Base-by-base conservation (phyloP, 2,329 filamentous ascomycete species). In the Neophaeococcomyces aloes region DNA sequence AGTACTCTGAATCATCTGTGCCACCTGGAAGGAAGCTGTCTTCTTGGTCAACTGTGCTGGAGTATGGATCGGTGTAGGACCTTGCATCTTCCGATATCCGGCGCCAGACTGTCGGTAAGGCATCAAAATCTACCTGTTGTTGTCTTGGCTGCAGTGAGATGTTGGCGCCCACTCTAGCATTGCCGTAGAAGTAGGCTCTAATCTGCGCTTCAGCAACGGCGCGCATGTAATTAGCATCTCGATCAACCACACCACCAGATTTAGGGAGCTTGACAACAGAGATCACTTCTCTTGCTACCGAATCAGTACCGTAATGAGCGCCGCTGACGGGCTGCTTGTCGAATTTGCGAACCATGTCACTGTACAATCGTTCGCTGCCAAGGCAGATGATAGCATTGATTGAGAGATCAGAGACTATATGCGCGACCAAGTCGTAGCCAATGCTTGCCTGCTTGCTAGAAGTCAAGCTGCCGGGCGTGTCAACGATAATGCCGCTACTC, bases 101-200 rank as follows among this genome's bases (percentile, higher is more conserved):
- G 50, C 75, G 78, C 68, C 84, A 94, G 33, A 96, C 74, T 2
- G 77, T 72, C 5, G 39, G 39, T 30, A 95, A 61, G 7, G 79
- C 76, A 46, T 78, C 72, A 59, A 87, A 91, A 49, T 86, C 81
- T 3, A 94, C 77, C 47, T 83, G 82, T 56, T 94, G 86, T 5
- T 86, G 93, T 55, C 88, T 83, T 0, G 91, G 91, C 35, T 84
- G 91, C 2, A 98, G 69, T 0, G 85, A 83, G 46, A 83, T 76
- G 49, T 78, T 61, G 7, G 61, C 63, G 8, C 64, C 62, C 2
- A 65, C 59, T 7, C 63, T 61, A 1, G 62, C 55, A 50, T 84
- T 82, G 7, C 91, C 91, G 59, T 95, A 98, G 67, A 98, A 98
- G 64, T 98, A 98, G 55, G 88, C 82, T 53, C 83, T 82, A 41